Percentiles rank a stretch among this genome's conserved stretches.
Evolutionary conservation across 495 filamentous ascomycete genomes (phyloP).

Genomic region (Neurospora sublineolata): DNA sequence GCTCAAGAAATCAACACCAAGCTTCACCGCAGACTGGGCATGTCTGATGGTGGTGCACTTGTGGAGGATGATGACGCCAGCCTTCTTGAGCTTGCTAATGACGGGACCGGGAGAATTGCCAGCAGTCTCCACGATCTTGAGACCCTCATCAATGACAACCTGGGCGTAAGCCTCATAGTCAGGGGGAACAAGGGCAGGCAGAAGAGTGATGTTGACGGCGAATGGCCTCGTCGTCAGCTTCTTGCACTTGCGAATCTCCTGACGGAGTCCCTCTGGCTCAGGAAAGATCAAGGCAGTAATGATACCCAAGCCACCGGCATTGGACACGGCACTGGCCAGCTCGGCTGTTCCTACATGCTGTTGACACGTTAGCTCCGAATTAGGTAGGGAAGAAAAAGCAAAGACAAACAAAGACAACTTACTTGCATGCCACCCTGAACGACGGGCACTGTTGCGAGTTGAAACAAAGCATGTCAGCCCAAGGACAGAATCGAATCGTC

Average conservation of each 20-base stretch:
- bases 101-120: slow-evolving; percentile 90
- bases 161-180: slow-evolving; percentile 89
- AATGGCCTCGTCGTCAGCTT: slow-evolving; percentile 82
- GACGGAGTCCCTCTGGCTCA: slow-evolving; percentile 81
- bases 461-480: slow-evolving; percentile 17
- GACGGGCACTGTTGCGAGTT: slow-evolving; percentile 60
- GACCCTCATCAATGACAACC: slow-evolving; percentile 84
- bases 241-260: slow-evolving; percentile 81
- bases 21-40: slow-evolving; percentile 80
- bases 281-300: slow-evolving; percentile 93
- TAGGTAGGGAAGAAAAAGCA: slow-evolving; percentile 22
- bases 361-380: slow-evolving; percentile 10
- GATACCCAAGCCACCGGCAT: slow-evolving; percentile 88
- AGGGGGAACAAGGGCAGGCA: slow-evolving; percentile 79
- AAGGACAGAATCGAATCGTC: neutral
- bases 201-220: slow-evolving; percentile 90
- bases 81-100: slow-evolving; percentile 77
- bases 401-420: slow-evolving; percentile 30
- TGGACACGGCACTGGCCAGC: slow-evolving; percentile 85
- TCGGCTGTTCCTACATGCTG: slow-evolving; percentile 66
- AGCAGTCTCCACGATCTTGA: slow-evolving; percentile 92
- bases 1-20: slow-evolving; percentile 90
- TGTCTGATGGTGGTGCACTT: slow-evolving; percentile 97
- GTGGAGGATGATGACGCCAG: slow-evolving; percentile 70
- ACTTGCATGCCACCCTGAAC: slow-evolving; percentile 82